Evolutionary conservation across 108 stramenopile genomes (phyloP).

Genomic region (Cyclotella kingstonii): DNA sequence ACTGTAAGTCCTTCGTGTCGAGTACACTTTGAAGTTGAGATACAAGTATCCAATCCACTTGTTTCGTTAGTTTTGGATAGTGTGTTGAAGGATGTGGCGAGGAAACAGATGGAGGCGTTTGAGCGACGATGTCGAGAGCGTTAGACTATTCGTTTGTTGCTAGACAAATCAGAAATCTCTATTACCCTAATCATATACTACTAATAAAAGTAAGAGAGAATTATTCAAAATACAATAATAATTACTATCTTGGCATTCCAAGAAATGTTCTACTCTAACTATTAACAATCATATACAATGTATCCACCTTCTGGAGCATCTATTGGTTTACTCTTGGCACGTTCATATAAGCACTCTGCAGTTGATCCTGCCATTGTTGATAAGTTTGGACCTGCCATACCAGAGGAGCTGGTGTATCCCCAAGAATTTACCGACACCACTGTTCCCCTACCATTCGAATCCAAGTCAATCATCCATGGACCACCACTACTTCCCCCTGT

Average conservation of each 20-base stretch:
- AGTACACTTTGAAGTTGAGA: conserved; percentile 73
- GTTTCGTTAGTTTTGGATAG: conserved; percentile 36
- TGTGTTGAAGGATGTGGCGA: conserved; percentile 59
- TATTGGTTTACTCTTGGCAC: conserved; percentile 18
- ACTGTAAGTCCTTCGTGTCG: conserved; percentile 22
- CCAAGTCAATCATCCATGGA: conserved; percentile 36
- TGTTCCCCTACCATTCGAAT: conserved; percentile 31
- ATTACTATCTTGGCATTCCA: too few relatives aligned
- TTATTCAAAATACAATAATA: too few relatives aligned
- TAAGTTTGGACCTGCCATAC: conserved; percentile 40
- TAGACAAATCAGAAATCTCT: too few relatives aligned
- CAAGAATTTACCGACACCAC: conserved; percentile 42
- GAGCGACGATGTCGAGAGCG: conserved; percentile 54
- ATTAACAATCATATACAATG: conserved; percentile 28
- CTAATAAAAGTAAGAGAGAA: too few relatives aligned
- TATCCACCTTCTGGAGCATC: conserved; percentile 15
- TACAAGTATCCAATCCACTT: conserved; percentile 62
- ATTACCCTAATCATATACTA: too few relatives aligned
- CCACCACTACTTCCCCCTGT: conserved; percentile 34
- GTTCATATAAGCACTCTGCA: conserved; percentile 40
- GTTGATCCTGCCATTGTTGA: conserved; percentile 15
- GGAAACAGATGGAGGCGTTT: conserved; percentile 66
- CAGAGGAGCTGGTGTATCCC: conserved; percentile 27
- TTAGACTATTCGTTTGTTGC: too few relatives aligned
- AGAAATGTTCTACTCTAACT: background rate